These are phyloP conservation scores for Podaxis rugospora DNA, from an alignment of 768 basidiomycete genomes.

Conservation along the genomic window DNA sequence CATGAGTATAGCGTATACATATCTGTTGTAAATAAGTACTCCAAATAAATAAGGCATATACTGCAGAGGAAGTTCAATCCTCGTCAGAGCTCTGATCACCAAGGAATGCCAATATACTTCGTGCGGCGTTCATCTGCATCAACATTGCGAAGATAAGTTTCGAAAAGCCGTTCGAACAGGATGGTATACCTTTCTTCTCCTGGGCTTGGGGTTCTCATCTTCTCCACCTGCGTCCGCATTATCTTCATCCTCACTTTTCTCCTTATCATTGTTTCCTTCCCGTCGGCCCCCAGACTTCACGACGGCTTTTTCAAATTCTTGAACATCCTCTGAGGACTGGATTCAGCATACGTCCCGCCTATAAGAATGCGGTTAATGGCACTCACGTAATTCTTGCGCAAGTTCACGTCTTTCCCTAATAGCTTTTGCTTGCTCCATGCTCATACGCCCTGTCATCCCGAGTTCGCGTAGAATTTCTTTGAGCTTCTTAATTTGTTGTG, in stretches of 20 bases:
- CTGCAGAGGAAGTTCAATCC: conserved; percentile 18
- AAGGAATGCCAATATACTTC: conserved; percentile 69
- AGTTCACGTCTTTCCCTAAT: conserved; percentile 74
- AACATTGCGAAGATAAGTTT: not conserved
- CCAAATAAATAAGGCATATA: not conserved
- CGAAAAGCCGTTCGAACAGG: not conserved
- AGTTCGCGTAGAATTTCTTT: conserved; percentile 62
- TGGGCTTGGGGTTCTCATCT: conserved; percentile 28
- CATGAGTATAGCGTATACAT: not conserved
- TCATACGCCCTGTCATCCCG: conserved; percentile 78
- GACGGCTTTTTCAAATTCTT: conserved; percentile 58
- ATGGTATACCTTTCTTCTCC: conserved; percentile 37
- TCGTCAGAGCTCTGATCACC: conserved; percentile 68
- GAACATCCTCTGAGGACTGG: conserved; percentile 60
- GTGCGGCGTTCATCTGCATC: conserved; percentile 38
- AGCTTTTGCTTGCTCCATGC: conserved; percentile 73
- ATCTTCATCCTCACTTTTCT: conserved; percentile 19
- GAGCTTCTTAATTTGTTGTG: conserved; percentile 62
- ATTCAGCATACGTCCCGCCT: not conserved
- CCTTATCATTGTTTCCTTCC: conserved; percentile 23
- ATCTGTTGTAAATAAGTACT: not conserved
- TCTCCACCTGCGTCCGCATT: conserved; percentile 22
- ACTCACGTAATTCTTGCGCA: conserved; percentile 59
- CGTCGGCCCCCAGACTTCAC: conserved; percentile 25
- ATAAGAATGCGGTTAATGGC: not conserved